phyloP scores from a whole-genome alignment of 345 rosid genomes.

The Salix viminalis region DNA sequence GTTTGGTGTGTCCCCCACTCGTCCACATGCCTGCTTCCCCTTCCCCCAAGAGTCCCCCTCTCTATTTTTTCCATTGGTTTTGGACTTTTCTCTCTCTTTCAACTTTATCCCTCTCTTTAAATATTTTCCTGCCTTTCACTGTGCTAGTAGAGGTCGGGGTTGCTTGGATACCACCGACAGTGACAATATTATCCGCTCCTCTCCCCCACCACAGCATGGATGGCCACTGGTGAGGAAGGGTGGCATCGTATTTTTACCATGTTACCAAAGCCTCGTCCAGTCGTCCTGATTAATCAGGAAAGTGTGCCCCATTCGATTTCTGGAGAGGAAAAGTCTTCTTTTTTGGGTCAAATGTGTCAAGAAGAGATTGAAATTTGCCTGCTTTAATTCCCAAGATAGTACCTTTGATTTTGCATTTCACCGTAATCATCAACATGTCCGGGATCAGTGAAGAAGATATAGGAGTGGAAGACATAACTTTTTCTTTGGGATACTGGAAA shows the following conservation, averaged over 20 bases:
- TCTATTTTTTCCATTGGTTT: neutral
- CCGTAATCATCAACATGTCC: neutral
- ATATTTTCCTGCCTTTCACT: neutral
- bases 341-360: neutral
- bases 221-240: neutral
- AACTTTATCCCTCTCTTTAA: neutral
- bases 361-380: no score
- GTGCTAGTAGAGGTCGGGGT: constrained; percentile 7
- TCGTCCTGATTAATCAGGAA: neutral
- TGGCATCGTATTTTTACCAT: neutral
- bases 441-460: no score
- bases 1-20: constrained; percentile 61
- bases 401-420: neutral
- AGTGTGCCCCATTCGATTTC: neutral
- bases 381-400: neutral
- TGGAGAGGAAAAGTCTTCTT: neutral
- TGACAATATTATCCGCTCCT: constrained; percentile 3
- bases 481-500: no score
- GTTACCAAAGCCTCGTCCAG: neutral
- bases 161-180: constrained; percentile 14
- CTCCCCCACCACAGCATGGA: constrained; percentile 3
- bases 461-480: no score
- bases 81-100: constrained; percentile 5
- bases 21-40: constrained; percentile 68
- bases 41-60: constrained; percentile 46